These are phyloP conservation scores for Populus simonii DNA, from an alignment of 345 rosid species.

Conservation along the genomic window DNA sequence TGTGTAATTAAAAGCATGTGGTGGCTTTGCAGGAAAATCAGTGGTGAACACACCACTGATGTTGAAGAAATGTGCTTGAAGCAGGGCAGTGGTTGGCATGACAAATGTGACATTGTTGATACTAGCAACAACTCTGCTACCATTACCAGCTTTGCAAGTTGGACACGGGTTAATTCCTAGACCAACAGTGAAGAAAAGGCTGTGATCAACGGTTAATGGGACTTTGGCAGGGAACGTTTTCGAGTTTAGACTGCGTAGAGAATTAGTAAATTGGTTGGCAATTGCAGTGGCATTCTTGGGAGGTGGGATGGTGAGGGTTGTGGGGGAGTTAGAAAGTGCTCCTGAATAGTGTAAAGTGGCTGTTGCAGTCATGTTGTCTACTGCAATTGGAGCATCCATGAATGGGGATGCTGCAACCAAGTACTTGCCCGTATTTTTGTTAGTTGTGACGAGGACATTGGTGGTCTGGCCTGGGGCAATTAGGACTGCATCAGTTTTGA, in stretches of 20 bases:
- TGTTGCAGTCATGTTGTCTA: conserved; percentile 54
- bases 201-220: conserved; percentile 53
- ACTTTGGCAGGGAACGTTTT: conserved; percentile 58
- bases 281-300: conserved; percentile 52
- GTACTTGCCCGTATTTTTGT: conserved; percentile 51
- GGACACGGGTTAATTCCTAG: conserved; percentile 62
- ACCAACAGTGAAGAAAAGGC: conserved; percentile 41
- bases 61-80: conserved; percentile 62
- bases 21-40: conserved; percentile 41
- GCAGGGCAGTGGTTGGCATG: conserved; percentile 56
- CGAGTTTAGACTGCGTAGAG: conserved; percentile 60
- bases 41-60: conserved; percentile 36
- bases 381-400: conserved; percentile 48
- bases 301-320: conserved; percentile 42
- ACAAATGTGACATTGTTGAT: conserved; percentile 62
- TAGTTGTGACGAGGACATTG: conserved; percentile 53
- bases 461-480: conserved; percentile 70
- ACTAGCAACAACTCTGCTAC: conserved; percentile 49
- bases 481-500: conserved; percentile 44
- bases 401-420: conserved; percentile 59
- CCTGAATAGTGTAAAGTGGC: conserved; percentile 55
- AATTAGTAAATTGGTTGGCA: conserved; percentile 42
- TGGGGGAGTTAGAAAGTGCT: conserved; percentile 26
- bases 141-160: conserved; percentile 51
- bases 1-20: conserved; percentile 25